Percentiles rank a stretch among this genome's conserved stretches.
phyloP scores from a whole-genome alignment of 2,329 filamentous ascomycete species.

The Stachybotrys elegans region DNA sequence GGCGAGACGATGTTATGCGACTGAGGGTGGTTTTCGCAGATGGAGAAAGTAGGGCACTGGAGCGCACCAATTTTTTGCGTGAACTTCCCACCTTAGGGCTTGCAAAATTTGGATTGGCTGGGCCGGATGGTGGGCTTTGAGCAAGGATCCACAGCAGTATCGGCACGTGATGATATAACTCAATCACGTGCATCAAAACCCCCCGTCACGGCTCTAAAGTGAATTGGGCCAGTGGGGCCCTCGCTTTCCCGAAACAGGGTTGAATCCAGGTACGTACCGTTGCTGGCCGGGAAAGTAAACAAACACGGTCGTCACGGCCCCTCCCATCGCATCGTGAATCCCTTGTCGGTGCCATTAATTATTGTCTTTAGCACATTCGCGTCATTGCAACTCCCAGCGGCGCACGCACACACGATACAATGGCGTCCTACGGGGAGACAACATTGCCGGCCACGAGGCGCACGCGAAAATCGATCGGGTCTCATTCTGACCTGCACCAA shows the following conservation, averaged over 20 bases:
- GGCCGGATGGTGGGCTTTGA: too few species aligned
- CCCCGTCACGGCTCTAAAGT: too few species aligned
- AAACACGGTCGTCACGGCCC: slow-evolving; percentile 28
- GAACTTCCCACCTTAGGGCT: slow-evolving; percentile 31
- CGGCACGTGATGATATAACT: slow-evolving; percentile 19
- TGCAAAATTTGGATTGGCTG: slow-evolving; percentile 33
- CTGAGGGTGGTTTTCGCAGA: slow-evolving; percentile 27
- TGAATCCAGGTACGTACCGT: slow-evolving; percentile 15
- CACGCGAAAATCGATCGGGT: slow-evolving; percentile 67
- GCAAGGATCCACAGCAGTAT: too few species aligned
- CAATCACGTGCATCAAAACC: slow-evolving; percentile 11
- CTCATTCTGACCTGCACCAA: slow-evolving; percentile 47
- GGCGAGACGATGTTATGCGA: slow-evolving; percentile 25
- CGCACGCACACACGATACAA: slow-evolving; percentile 16
- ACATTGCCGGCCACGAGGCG: slow-evolving; percentile 54
- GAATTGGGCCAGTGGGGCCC: too few species aligned
- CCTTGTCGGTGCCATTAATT: too few species aligned
- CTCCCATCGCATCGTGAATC: too few species aligned
- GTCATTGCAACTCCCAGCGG: slow-evolving; percentile 14
- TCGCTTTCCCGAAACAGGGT: too few species aligned
- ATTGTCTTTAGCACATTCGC: too few species aligned
- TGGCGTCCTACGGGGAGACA: slow-evolving; percentile 30
- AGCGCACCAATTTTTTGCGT: slow-evolving; percentile 28
- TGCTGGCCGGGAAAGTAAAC: slow-evolving; percentile 30
- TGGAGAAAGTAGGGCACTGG: slow-evolving; percentile 31